These are phyloP conservation scores for Rubia yunnanensis DNA, from an alignment of 257 asterid species.

Conservation along the genomic window DNA sequence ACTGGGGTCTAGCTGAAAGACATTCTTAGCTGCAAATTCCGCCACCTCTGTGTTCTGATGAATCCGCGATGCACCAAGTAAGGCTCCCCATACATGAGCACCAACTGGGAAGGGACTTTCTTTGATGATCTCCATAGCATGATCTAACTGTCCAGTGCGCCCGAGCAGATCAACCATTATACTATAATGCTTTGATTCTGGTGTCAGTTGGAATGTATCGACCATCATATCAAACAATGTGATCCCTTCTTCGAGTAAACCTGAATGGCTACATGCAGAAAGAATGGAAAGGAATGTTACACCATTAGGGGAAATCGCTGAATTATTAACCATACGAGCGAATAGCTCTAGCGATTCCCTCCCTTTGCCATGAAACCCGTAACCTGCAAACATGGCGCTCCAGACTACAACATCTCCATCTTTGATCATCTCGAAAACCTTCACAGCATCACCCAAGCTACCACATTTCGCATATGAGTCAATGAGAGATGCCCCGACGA, in stretches of 20 bases:
- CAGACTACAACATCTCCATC: slow-evolving; percentile 55
- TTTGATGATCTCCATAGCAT: slow-evolving; percentile 42
- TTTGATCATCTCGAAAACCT: slow-evolving; percentile 25
- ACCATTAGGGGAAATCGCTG: slow-evolving; percentile 39
- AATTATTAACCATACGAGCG: slow-evolving; percentile 34
- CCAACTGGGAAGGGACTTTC: slow-evolving; percentile 31
- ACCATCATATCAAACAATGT: slow-evolving; percentile 45
- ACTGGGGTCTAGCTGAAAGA: slow-evolving; percentile 26
- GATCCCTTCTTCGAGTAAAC: slow-evolving; percentile 59
- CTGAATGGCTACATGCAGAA: slow-evolving; percentile 74
- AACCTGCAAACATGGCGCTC: slow-evolving; percentile 75
- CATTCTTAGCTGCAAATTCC: slow-evolving; percentile 47
- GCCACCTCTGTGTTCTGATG: slow-evolving; percentile 48
- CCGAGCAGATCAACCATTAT: slow-evolving; percentile 62
- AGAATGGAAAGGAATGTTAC: slow-evolving; percentile 54
- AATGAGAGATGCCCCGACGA: slow-evolving; percentile 50
- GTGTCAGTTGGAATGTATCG: slow-evolving; percentile 32
- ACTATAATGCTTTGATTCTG: slow-evolving; percentile 56
- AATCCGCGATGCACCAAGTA: slow-evolving; percentile 54
- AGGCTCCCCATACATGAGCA: slow-evolving; percentile 57
- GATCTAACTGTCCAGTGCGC: slow-evolving; percentile 49
- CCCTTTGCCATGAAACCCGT: slow-evolving; percentile 59
- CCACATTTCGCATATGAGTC: slow-evolving; percentile 78
- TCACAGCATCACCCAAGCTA: slow-evolving; percentile 43
- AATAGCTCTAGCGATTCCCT: slow-evolving; percentile 47